A percentile compares a stretch with the other conserved stretches of the same genome.
These are phyloP conservation scores for Middelhovenomyces tepae DNA, from an alignment of 805 yeast genomes.

Conservation along the genomic window DNA sequence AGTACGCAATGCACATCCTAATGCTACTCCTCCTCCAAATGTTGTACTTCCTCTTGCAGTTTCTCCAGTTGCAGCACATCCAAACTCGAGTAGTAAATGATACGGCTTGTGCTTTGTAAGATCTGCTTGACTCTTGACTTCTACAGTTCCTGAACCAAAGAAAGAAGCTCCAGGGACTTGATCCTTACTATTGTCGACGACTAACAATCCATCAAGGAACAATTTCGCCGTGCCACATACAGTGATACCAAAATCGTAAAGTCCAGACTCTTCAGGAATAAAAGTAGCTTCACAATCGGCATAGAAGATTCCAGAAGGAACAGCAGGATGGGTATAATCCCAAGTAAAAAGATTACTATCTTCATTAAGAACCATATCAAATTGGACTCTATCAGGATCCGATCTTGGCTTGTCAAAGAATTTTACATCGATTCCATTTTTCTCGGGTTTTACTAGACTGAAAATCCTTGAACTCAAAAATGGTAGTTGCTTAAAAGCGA, in stretches of 20 bases:
- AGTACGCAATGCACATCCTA: no score
- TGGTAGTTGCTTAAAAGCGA: slow-evolving; percentile 30
- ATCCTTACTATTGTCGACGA: slow-evolving; percentile 47
- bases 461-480: no score
- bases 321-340: slow-evolving; percentile 8
- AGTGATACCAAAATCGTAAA: slow-evolving; percentile 44
- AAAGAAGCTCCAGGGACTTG: slow-evolving; percentile 44
- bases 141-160: slow-evolving; percentile 48
- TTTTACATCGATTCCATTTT: no score
- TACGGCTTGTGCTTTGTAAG: slow-evolving; percentile 39
- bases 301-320: slow-evolving; percentile 26
- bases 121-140: slow-evolving; percentile 33
- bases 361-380: slow-evolving; percentile 1
- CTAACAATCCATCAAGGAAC: slow-evolving; percentile 42
- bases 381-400: not conserved
- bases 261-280: slow-evolving; percentile 40
- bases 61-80: slow-evolving; percentile 36
- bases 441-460: no score
- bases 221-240: slow-evolving; percentile 48
- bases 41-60: no score
- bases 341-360: no score
- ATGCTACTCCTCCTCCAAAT: slow-evolving; percentile 7
- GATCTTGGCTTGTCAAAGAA: not conserved
- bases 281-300: slow-evolving; percentile 37
- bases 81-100: slow-evolving; percentile 41